Conservation (phyloP, 257 asterid genomes). For the Penstemon eatonii region DNA sequence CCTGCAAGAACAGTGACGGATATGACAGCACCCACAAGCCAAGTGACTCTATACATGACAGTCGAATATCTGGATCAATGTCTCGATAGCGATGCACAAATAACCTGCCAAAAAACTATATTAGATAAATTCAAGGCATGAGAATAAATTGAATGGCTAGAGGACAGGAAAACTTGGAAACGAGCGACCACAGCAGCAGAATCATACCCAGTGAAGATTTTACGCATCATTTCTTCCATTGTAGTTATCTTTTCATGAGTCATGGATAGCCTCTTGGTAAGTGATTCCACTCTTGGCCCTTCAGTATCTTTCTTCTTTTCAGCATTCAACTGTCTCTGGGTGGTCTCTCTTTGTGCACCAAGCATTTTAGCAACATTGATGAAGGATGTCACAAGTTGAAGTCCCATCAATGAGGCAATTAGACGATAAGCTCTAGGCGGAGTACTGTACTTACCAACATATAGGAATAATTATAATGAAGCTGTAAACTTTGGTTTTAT, state of each 20-base stretch:
- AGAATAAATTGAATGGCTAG: slow-evolving; percentile 12
- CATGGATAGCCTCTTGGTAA: slow-evolving; percentile 68
- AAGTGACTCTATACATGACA: slow-evolving; percentile 90
- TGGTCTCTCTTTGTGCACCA: slow-evolving; percentile 84
- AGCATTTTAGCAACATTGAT: slow-evolving; percentile 86
- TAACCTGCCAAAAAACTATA: slow-evolving; percentile 53
- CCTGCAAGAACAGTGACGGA: slow-evolving; percentile 96
- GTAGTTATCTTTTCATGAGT: slow-evolving; percentile 87
- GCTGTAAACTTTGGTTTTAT: slow-evolving; percentile 19
- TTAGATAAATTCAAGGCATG: slow-evolving; percentile 17
- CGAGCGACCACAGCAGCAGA: slow-evolving; percentile 4
- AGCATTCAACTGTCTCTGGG: slow-evolving; percentile 94
- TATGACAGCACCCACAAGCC: slow-evolving; percentile 94
- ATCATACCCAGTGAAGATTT: slow-evolving; percentile 79
- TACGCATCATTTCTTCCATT: slow-evolving; percentile 94
- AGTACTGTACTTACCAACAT: slow-evolving; percentile 60
- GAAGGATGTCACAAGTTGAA: slow-evolving; percentile 96
- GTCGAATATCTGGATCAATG: slow-evolving; percentile 87
- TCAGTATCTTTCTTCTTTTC: slow-evolving; percentile 79
- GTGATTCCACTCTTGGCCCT: slow-evolving; percentile 92
- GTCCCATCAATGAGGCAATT: slow-evolving; percentile 91
- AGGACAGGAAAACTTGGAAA: slow-evolving; percentile 4
- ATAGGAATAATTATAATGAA: slow-evolving; percentile 28
- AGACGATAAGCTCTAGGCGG: slow-evolving; percentile 97
- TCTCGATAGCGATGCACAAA: slow-evolving; percentile 98